phyloP scores from a whole-genome alignment of 140 eudicot species.

The Flaveria floridana region DNA sequence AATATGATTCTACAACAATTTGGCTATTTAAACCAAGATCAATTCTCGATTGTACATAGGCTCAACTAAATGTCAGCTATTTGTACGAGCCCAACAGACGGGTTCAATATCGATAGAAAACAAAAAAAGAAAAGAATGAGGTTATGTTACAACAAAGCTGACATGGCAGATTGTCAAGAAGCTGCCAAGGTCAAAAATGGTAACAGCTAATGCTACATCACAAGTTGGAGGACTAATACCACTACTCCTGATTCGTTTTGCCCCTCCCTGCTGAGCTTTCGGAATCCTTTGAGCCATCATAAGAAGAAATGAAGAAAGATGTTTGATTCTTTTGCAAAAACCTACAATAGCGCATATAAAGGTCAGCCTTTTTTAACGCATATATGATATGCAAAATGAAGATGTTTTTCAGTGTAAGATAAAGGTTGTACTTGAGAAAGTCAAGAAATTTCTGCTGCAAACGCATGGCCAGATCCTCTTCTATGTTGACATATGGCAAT shows the following conservation, averaged over 20 bases:
- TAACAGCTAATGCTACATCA: slow-evolving; percentile 38
- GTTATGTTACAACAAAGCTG: slow-evolving; percentile 38
- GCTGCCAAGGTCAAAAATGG: slow-evolving; percentile 27
- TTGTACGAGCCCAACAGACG: slow-evolving; percentile 2
- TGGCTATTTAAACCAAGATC: slow-evolving; percentile 29
- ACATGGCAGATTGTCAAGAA: slow-evolving; percentile 19
- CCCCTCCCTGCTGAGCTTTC: slow-evolving; percentile 53
- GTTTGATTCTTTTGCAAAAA: slow-evolving; percentile 77
- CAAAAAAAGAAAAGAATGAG: slow-evolving; percentile 24
- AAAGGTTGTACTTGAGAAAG: slow-evolving; percentile 63
- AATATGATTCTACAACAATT: slow-evolving; percentile 35
- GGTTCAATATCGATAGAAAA: slow-evolving; percentile 15
- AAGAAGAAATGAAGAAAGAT: slow-evolving; percentile 60
- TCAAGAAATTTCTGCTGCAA: slow-evolving; percentile 80
- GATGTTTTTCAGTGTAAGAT: neutral
- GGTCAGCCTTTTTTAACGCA: slow-evolving; percentile 2
- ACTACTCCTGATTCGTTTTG: slow-evolving; percentile 41
- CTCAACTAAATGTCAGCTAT: slow-evolving; percentile 26
- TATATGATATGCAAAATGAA: slow-evolving; percentile 11
- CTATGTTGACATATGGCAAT: slow-evolving; percentile 65
- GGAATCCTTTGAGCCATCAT: slow-evolving; percentile 50
- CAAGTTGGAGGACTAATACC: slow-evolving; percentile 22
- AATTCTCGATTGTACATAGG: slow-evolving; percentile 33
- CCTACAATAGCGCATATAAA: slow-evolving; percentile 37
- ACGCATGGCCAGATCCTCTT: slow-evolving; percentile 62